Evolutionary conservation across 176 grass and related monocot species (phyloP).

Genomic region (Musa beccarii): DNA sequence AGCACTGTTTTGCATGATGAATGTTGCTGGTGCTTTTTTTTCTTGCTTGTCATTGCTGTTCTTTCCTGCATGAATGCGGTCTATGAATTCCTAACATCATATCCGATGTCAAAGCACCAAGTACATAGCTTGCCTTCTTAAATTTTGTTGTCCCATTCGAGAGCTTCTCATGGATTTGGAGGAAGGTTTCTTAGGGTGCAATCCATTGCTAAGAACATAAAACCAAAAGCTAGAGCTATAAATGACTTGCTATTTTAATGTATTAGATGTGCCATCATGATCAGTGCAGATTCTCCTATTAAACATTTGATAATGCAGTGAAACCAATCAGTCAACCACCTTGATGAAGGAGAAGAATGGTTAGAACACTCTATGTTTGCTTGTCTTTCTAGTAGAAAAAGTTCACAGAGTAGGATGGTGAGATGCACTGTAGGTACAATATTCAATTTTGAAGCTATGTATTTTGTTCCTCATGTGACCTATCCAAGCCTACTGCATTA

Average conservation of each 20-base stretch:
- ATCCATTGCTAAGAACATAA: not conserved
- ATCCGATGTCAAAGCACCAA: not conserved
- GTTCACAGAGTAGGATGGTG: too few species aligned
- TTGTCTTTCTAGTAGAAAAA: too few species aligned
- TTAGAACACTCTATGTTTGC: too few species aligned
- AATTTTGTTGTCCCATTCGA: not conserved
- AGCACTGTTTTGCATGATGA: too few species aligned
- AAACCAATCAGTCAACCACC: conserved; percentile 2
- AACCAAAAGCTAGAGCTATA: not conserved
- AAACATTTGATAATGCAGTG: not conserved
- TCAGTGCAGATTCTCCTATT: not conserved
- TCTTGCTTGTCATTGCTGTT: too few species aligned
- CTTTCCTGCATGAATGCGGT: too few species aligned
- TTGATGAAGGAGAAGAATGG: not conserved
- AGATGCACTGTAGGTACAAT: too few species aligned
- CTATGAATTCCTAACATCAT: too few species aligned
- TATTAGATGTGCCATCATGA: not conserved
- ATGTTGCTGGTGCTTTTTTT: not conserved
- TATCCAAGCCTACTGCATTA: too few species aligned
- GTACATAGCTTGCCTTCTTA: not conserved
- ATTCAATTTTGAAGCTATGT: too few species aligned
- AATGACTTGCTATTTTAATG: not conserved
- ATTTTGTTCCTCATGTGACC: too few species aligned
- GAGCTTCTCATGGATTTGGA: not conserved
- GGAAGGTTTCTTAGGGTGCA: not conserved